Evolutionary conservation across 139 green algal species (phyloP).

Genomic region (Chlorella sp.): DNA sequence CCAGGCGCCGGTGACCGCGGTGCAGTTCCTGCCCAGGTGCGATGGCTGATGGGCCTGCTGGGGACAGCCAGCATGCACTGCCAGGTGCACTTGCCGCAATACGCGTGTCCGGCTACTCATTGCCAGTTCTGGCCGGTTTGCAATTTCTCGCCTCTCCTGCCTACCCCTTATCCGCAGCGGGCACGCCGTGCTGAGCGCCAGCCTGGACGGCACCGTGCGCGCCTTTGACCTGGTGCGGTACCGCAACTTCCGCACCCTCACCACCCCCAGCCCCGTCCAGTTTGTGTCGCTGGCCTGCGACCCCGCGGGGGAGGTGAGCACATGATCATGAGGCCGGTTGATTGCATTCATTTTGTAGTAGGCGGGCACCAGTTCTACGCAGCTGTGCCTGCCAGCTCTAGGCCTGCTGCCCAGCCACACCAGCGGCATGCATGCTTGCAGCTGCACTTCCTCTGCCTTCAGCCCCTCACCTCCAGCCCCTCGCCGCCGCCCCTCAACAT

Average conservation of each 20-base stretch:
- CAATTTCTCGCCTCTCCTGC: not conserved
- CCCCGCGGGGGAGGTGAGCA: constrained; percentile 78
- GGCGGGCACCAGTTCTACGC: too few relatives aligned
- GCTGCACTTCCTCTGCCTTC: too few relatives aligned
- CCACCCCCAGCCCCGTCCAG: constrained; percentile 83
- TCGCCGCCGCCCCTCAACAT: not conserved
- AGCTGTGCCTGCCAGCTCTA: too few relatives aligned
- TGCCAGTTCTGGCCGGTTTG: not conserved
- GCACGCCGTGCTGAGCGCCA: constrained; percentile 42
- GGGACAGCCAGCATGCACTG: constrained; percentile 45
- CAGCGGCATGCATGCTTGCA: too few relatives aligned
- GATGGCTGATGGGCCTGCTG: constrained; percentile 24
- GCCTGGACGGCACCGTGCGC: constrained; percentile 93
- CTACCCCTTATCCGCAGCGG: not conserved
- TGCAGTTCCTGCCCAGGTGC: constrained; percentile 74
- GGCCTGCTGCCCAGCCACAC: too few relatives aligned
- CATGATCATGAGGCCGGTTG: not conserved
- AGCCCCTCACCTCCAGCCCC: not conserved
- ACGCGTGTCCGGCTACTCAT: not conserved
- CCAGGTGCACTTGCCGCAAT: not conserved
- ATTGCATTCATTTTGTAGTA: too few relatives aligned
- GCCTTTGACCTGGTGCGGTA: constrained; percentile 94
- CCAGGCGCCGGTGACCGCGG: constrained; percentile 82
- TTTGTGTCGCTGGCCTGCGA: constrained; percentile 91
- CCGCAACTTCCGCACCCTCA: constrained; percentile 97